These are phyloP conservation scores for Kandelia obovata DNA, from an alignment of 345 rosid species.

Conservation along the genomic window DNA sequence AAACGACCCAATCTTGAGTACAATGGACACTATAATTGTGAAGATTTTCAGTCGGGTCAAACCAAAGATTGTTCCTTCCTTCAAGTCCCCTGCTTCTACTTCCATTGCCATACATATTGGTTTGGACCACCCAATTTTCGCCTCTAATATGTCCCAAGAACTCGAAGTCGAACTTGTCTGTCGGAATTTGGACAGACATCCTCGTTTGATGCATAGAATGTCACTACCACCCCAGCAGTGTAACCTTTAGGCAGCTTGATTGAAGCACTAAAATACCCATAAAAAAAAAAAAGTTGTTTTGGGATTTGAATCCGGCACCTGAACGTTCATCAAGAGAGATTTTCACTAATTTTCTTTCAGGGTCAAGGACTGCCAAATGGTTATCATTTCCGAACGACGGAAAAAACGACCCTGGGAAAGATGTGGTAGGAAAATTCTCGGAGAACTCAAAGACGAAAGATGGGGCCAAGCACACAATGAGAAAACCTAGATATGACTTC, in stretches of 20 bases:
- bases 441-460: too few species aligned
- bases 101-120: constrained; percentile 27
- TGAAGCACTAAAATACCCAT: constrained; percentile 17
- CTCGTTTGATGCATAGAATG: constrained; percentile 25
- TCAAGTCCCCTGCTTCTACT: constrained; percentile 10
- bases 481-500: too few species aligned
- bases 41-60: constrained; percentile 17
- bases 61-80: constrained; percentile 21
- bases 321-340: background rate
- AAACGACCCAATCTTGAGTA: background rate
- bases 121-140: constrained; percentile 18
- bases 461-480: too few species aligned
- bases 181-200: background rate
- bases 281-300: background rate
- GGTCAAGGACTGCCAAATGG: too few species aligned
- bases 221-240: constrained; percentile 22
- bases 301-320: constrained; percentile 19
- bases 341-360: background rate
- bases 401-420: too few species aligned
- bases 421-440: too few species aligned
- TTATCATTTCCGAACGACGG: too few species aligned
- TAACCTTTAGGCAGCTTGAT: constrained; percentile 20
- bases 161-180: constrained; percentile 23
- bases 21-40: constrained; percentile 14
- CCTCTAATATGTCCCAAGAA: constrained; percentile 15